A percentile compares a stretch with the other conserved stretches of the same genome.
phyloP scores from a whole-genome alignment of 805 yeast species.

The Clavispora phyllophila region DNA sequence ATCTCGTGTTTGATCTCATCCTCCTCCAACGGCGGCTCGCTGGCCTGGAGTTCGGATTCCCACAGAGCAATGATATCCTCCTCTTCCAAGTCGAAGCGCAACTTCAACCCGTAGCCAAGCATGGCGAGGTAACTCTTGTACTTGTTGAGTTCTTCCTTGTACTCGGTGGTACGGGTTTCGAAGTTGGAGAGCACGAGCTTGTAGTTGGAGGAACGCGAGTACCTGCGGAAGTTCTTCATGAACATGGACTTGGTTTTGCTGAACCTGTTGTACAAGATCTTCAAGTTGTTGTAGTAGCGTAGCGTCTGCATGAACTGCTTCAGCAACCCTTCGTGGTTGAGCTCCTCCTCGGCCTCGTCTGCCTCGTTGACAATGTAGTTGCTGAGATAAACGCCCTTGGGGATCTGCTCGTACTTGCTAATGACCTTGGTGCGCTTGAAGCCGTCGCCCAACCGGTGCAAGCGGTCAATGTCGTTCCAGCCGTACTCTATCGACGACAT shows the following conservation, averaged over 20 bases:
- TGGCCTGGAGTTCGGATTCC: conserved; percentile 5
- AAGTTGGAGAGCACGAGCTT: conserved; percentile 34
- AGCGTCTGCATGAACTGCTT: conserved; percentile 39
- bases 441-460: conserved; percentile 21
- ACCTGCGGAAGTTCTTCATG: conserved; percentile 23
- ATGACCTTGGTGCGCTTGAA: conserved; percentile 32
- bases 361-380: conserved; percentile 21
- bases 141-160: conserved; percentile 40
- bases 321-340: conserved; percentile 36
- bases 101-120: conserved; percentile 43
- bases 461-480: conserved; percentile 49
- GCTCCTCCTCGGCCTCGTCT: conserved; percentile 11
- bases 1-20: conserved; percentile 3
- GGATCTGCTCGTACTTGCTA: conserved; percentile 39
- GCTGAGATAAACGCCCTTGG: conserved; percentile 38
- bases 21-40: conserved; percentile 1
- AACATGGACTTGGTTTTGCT: conserved; percentile 25
- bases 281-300: conserved; percentile 37
- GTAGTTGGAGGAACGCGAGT: conserved; percentile 29
- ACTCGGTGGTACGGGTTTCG: conserved; percentile 36
- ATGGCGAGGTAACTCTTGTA: conserved; percentile 43
- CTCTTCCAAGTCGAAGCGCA: conserved; percentile 39
- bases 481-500: conserved; percentile 80
- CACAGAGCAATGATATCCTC: conserved; percentile 17
- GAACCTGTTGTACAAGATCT: conserved; percentile 30